A percentile compares a stretch with the other conserved stretches of the same genome.
Evolutionary conservation across 805 yeast genomes (phyloP).

Genomic region (Kuraishia hungarica): DNA sequence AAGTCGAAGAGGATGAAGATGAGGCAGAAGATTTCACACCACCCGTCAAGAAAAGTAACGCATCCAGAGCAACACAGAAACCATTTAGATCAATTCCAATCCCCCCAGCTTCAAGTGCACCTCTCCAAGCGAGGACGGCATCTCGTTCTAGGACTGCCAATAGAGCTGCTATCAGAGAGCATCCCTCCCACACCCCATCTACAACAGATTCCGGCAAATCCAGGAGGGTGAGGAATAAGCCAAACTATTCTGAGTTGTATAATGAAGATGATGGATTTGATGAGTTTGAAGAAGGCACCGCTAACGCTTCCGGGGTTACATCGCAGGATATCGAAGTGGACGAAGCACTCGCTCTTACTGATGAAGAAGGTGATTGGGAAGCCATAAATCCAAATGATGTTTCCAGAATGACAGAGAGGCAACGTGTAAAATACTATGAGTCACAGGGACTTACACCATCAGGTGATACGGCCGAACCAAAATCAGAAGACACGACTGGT

Average conservation of each 20-base stretch:
- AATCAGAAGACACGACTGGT: slow-evolving; percentile 1
- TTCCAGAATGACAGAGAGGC: slow-evolving; percentile 48
- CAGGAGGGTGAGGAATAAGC: slow-evolving; percentile 1
- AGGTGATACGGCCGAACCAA: slow-evolving; percentile 3
- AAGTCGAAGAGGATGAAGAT: slow-evolving; percentile 8
- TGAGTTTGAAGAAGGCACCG: slow-evolving; percentile 14
- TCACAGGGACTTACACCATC: slow-evolving; percentile 14
- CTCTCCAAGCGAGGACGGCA: not conserved
- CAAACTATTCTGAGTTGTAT: slow-evolving; percentile 12
- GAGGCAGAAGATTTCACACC: slow-evolving; percentile 2
- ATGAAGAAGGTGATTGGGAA: slow-evolving; percentile 30
- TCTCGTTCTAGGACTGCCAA: slow-evolving; percentile 4
- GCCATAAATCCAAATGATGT: slow-evolving; percentile 32
- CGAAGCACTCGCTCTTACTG: slow-evolving; percentile 16
- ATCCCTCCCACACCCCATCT: not conserved
- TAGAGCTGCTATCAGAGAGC: slow-evolving; percentile 6
- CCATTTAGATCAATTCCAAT: not conserved
- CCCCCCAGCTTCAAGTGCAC: not conserved
- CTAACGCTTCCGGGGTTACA: slow-evolving; percentile 2
- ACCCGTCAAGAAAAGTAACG: not conserved
- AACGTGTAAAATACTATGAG: slow-evolving; percentile 35
- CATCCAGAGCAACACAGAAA: not conserved
- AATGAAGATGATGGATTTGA: slow-evolving; percentile 13
- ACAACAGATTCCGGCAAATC: not conserved
- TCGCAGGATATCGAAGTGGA: slow-evolving; percentile 9